Conservation (phyloP, 1,284 basidiomycete species). For the Malassezia obtusa region DNA sequence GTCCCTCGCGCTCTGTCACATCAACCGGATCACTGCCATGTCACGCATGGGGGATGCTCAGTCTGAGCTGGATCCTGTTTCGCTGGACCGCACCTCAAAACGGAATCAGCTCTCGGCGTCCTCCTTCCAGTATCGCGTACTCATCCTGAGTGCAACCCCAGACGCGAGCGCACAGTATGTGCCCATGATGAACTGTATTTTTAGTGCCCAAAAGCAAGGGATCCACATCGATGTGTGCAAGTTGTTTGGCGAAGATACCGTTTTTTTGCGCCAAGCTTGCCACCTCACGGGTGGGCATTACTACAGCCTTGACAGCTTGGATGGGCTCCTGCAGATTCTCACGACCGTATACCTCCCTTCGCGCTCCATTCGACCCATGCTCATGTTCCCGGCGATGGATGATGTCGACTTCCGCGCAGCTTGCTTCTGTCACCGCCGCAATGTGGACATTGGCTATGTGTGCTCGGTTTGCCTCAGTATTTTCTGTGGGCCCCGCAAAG, state of each 20-base stretch:
- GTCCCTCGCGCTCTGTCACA: slow-evolving; percentile 15
- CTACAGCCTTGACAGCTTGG: slow-evolving; percentile 67
- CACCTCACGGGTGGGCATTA: slow-evolving; percentile 91
- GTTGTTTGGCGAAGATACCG: slow-evolving; percentile 75
- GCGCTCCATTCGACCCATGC: slow-evolving; percentile 59
- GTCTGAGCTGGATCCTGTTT: neutral
- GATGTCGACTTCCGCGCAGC: slow-evolving; percentile 92
- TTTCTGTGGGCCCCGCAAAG: slow-evolving; percentile 21
- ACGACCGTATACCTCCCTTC: slow-evolving; percentile 33
- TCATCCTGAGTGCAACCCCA: slow-evolving; percentile 83
- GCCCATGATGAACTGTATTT: slow-evolving; percentile 97
- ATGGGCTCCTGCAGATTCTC: slow-evolving; percentile 48
- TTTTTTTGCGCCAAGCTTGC: slow-evolving; percentile 93
- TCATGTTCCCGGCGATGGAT: slow-evolving; percentile 83
- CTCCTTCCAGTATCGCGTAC: slow-evolving; percentile 55
- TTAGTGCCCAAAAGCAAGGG: slow-evolving; percentile 94
- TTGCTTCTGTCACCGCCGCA: slow-evolving; percentile 96
- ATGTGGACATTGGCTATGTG: slow-evolving; percentile 92
- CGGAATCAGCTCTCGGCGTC: neutral
- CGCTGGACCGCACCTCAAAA: neutral
- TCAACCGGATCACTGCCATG: slow-evolving; percentile 5
- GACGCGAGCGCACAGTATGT: slow-evolving; percentile 81
- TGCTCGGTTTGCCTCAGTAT: slow-evolving; percentile 54
- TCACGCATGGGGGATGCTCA: neutral
- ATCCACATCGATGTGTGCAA: slow-evolving; percentile 93